Evolutionary conservation across 2,329 filamentous ascomycete species (phyloP).

Genomic region (Apiospora hydei): DNA sequence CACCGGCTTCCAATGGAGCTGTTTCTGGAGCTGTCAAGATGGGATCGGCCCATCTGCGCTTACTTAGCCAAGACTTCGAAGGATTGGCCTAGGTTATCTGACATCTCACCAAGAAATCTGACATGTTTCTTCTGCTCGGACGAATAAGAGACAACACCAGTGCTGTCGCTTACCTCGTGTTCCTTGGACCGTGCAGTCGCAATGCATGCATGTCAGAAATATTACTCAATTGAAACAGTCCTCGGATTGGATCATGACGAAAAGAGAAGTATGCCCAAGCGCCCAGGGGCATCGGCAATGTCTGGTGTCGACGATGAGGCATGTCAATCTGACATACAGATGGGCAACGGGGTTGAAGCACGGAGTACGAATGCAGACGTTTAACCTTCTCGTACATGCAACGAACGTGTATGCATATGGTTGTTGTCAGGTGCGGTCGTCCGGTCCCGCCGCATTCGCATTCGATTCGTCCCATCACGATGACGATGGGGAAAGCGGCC

Average conservation of each 20-base stretch:
- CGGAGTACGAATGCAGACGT: not conserved
- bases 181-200: not conserved
- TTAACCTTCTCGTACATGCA: constrained; percentile 8
- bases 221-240: not conserved
- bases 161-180: constrained; percentile 17
- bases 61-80: not conserved
- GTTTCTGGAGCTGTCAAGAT: constrained; percentile 10
- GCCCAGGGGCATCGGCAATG: not conserved
- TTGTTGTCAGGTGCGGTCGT: not conserved
- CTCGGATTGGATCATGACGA: not conserved
- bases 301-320: not conserved
- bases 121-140: not conserved
- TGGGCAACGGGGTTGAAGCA: not conserved
- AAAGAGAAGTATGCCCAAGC: not conserved
- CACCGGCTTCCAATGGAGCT: not conserved
- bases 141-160: not conserved
- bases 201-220: not conserved
- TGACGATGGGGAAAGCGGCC: not conserved
- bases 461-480: not conserved
- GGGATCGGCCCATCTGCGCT: not conserved
- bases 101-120: constrained; percentile 17
- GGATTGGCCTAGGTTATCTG: constrained; percentile 2
- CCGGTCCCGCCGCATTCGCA: not conserved
- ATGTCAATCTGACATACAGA: constrained; percentile 9
- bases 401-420: not conserved